Evolutionary conservation across 139 green algal species (phyloP).

Genomic region (Micractinium sp.): DNA sequence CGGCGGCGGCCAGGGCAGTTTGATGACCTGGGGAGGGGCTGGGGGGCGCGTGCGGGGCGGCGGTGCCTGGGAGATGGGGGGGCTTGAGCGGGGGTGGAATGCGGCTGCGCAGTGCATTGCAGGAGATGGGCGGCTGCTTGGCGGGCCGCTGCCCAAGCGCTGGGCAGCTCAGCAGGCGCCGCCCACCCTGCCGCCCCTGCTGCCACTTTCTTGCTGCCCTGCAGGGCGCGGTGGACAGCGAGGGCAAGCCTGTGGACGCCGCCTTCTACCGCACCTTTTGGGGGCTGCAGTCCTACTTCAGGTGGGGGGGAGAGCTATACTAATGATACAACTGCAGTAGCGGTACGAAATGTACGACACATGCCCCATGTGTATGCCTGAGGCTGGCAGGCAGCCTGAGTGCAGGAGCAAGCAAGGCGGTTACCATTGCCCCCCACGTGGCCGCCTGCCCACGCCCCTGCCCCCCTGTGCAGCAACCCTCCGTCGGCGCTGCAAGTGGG

Average conservation of each 20-base stretch:
- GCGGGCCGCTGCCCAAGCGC: too few relatives aligned
- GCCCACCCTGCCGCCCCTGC: background rate
- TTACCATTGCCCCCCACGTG: background rate
- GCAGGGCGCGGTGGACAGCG: slow-evolving; percentile 51
- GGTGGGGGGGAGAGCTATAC: too few relatives aligned
- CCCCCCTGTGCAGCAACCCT: slow-evolving; percentile 20
- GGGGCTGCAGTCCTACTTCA: slow-evolving; percentile 56
- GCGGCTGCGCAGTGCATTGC: too few relatives aligned
- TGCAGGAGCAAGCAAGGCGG: background rate
- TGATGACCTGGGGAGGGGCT: too few relatives aligned
- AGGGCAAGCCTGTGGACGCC: slow-evolving; percentile 62
- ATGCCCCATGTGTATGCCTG: background rate
- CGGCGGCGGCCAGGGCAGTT: background rate
- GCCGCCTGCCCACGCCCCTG: background rate
- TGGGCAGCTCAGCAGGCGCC: too few relatives aligned
- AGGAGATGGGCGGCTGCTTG: too few relatives aligned
- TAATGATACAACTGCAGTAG: too few relatives aligned
- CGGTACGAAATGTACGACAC: too few relatives aligned
- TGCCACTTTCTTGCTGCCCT: background rate
- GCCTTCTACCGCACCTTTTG: slow-evolving; percentile 81
- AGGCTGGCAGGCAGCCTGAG: background rate
- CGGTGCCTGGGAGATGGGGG: too few relatives aligned
- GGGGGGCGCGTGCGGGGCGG: too few relatives aligned
- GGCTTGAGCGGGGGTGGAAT: too few relatives aligned
- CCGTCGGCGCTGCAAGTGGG: slow-evolving; percentile 14